Evolutionary conservation across 257 asterid genomes (phyloP).

Genomic region (Rhazya stricta): DNA sequence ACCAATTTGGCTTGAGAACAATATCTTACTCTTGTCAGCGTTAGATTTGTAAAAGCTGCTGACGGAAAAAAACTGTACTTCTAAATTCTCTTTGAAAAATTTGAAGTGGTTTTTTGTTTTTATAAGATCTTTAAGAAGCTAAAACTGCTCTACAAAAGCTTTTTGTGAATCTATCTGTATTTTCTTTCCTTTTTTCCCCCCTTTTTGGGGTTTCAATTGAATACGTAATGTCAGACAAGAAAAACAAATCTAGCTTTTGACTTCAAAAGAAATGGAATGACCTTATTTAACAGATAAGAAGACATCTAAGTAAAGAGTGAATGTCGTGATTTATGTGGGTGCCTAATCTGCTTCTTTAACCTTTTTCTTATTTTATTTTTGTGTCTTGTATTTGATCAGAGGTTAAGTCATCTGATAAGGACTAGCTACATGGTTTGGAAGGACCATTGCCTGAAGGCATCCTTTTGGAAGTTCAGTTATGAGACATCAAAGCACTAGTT

Average conservation of each 20-base stretch:
- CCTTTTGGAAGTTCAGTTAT: not conserved
- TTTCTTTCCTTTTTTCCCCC: too few species aligned
- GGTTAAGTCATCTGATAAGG: not conserved
- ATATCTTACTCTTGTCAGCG: not conserved
- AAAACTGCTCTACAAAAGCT: not conserved
- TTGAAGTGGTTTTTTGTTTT: not conserved
- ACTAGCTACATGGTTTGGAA: not conserved
- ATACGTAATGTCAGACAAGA: too few species aligned
- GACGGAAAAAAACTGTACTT: too few species aligned
- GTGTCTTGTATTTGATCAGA: not conserved
- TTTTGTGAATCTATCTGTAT: not conserved
- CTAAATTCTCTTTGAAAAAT: not conserved
- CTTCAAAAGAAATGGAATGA: not conserved
- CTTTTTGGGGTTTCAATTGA: too few species aligned
- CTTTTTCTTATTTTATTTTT: too few species aligned
- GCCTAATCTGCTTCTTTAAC: not conserved
- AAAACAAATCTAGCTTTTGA: not conserved
- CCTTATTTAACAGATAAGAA: not conserved
- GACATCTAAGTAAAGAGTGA: not conserved
- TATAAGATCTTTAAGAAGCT: not conserved
- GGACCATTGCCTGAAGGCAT: not conserved
- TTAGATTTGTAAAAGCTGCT: not conserved
- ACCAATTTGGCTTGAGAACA: not conserved
- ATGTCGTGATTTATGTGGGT: not conserved
- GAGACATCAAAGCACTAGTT: not conserved